Evolutionary conservation across 768 basidiomycete species (phyloP), one percentile per base, ranked within the genome.

Genomic region (Trametes meyenii): DNA sequence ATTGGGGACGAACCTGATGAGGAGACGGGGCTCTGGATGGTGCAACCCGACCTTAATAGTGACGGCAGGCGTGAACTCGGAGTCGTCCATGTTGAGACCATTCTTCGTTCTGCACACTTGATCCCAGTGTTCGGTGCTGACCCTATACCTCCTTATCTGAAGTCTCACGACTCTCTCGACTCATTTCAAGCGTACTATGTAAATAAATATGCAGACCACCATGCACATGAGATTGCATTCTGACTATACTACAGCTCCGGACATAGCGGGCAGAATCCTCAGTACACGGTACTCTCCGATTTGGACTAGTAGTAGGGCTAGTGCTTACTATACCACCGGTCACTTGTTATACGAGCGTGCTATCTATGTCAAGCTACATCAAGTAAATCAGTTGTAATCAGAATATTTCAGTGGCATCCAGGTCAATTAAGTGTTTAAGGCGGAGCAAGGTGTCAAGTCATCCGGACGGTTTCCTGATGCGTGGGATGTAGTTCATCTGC

Each of bases 11-110:
- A 45, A 0, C 71, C 70, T 0, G 69, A 74, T 50, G 29, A 52
- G n/a, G 62, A 74, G 67, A 57, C 61, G 0, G 66, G 74, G 0
- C 69, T 75, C 68, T 76, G 74, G 74, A 43, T 70, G 3, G 66
- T 73, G 0, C 21, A 43, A 5, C 72, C 68, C 4, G 69, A 51
- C n/a, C 23, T 45, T 4, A 16, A 58, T 51, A 13, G 11, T 63
- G 3, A 62, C 38, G 2, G 60, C 75, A 4, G 3, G 3, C 49
- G 49, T 2, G 38, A 16, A 3, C 38, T 40, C 19, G 42, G 23
- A 6, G 17, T 55, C 11, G 42, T 55, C 13, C 42, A 55, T 44
- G 13, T 55, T 6, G 42, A 55, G 3, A n/a, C 53, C 5, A 3
- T 55, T 29, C 23, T 55, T 10, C 53, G 53, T 26, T 10, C 16